These are phyloP conservation scores for Aspergillus pseudoglaucus DNA, from an alignment of 2,329 filamentous ascomycete species.

Conservation along the genomic window DNA sequence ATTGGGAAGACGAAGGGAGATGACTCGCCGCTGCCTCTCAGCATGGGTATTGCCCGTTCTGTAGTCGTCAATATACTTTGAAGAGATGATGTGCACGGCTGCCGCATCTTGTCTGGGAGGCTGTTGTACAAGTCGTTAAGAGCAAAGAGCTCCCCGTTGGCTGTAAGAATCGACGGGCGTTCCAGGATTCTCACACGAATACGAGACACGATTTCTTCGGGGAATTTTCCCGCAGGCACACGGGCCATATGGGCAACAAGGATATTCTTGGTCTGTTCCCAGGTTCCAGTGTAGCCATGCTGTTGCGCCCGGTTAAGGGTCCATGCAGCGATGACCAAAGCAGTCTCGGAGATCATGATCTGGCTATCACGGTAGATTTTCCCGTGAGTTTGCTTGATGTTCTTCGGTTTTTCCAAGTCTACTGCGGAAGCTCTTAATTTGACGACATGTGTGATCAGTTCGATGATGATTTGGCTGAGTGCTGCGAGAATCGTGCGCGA, in stretches of 20 bases:
- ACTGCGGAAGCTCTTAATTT: slow-evolving; percentile 26
- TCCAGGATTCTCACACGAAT: slow-evolving; percentile 27
- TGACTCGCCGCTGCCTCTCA: slow-evolving; percentile 14
- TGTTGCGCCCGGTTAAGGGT: slow-evolving; percentile 29
- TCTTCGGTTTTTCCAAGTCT: slow-evolving; percentile 24
- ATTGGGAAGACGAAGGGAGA: slow-evolving; percentile 23
- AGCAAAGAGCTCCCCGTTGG: slow-evolving; percentile 31
- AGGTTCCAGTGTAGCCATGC: slow-evolving; percentile 16
- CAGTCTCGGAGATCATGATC: slow-evolving; percentile 33
- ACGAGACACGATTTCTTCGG: slow-evolving; percentile 20
- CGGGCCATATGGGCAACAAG: slow-evolving; percentile 24
- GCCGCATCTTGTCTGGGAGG: slow-evolving; percentile 23
- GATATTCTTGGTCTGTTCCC: slow-evolving; percentile 22
- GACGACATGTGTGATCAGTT: slow-evolving; percentile 34
- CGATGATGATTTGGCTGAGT: slow-evolving; percentile 36
- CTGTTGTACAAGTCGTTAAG: slow-evolving; percentile 23
- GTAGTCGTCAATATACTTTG: slow-evolving; percentile 14
- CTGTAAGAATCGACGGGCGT: slow-evolving; percentile 25
- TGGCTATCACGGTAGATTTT: slow-evolving; percentile 39
- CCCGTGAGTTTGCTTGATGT: slow-evolving; percentile 35
- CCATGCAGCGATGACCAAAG: slow-evolving; percentile 35
- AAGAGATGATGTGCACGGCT: slow-evolving; percentile 17
- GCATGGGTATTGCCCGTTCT: slow-evolving; percentile 12
- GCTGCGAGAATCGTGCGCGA: slow-evolving; percentile 34
- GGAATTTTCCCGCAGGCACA: slow-evolving; percentile 24